These are phyloP conservation scores for Pseudogymnoascus sp. DNA, from an alignment of 2,329 filamentous ascomycete genomes.

Conservation along the genomic window DNA sequence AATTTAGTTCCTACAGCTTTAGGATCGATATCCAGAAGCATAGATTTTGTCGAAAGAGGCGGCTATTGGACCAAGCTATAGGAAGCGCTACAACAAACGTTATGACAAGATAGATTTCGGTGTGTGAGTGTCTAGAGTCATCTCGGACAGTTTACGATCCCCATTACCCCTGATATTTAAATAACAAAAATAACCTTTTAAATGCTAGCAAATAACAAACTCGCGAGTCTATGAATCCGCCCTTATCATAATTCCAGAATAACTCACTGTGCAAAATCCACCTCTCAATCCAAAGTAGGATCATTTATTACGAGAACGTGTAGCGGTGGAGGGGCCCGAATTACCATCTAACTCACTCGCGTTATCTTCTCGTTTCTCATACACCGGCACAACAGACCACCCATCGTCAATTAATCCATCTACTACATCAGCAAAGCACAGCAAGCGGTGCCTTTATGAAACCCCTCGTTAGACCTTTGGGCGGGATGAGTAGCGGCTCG, in stretches of 20 bases:
- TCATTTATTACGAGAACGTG: neutral
- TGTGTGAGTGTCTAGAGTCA: neutral
- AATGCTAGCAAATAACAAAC: neutral
- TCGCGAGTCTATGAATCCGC: neutral
- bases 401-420: neutral
- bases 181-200: neutral
- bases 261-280: neutral
- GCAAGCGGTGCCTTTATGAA: no score
- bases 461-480: no score
- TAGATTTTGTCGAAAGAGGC: no score
- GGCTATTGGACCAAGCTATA: no score
- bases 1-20: no score
- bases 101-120: neutral
- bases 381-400: neutral
- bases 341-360: neutral
- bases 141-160: neutral
- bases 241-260: neutral
- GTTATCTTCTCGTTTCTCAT: neutral
- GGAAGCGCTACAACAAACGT: neutral
- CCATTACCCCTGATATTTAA: neutral
- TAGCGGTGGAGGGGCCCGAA: neutral
- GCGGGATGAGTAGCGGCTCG: no score
- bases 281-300: neutral
- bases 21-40: no score
- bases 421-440: neutral